Percentiles rank a stretch among this genome's conserved stretches.
Conservation (phyloP, 805 yeast species). For the Lipomyces oligophaga region DNA sequence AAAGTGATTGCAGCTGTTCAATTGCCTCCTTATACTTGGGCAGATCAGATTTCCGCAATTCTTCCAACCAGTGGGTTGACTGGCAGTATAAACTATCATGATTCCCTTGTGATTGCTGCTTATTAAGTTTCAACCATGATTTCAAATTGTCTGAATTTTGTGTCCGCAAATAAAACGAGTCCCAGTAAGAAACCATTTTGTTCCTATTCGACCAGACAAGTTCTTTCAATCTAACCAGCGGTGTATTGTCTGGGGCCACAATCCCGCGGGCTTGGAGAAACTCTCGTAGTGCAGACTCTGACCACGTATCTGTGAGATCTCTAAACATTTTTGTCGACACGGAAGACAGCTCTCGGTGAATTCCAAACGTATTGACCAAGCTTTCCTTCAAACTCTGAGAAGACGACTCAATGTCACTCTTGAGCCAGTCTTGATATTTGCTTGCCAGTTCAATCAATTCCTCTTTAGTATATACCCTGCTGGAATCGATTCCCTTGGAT, state of each 20-base stretch:
- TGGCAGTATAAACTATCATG: slow-evolving; percentile 47
- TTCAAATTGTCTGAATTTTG: slow-evolving; percentile 53
- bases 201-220: slow-evolving; percentile 42
- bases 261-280: slow-evolving; percentile 40
- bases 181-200: slow-evolving; percentile 39
- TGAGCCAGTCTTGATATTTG: slow-evolving; percentile 36
- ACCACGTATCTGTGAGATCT: slow-evolving; percentile 35
- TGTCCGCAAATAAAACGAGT: slow-evolving; percentile 48
- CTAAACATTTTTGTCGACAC: slow-evolving; percentile 29
- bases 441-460: slow-evolving; percentile 33
- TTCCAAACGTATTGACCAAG: slow-evolving; percentile 21
- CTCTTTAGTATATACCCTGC: slow-evolving; percentile 17
- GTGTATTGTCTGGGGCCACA: slow-evolving; percentile 32
- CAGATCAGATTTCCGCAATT: slow-evolving; percentile 44
- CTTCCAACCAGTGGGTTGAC: slow-evolving; percentile 47
- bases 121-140: slow-evolving; percentile 48
- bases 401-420: slow-evolving; percentile 31
- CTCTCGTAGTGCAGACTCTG: slow-evolving; percentile 36
- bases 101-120: slow-evolving; percentile 41
- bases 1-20: slow-evolving; percentile 38
- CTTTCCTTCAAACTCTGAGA: slow-evolving; percentile 20
- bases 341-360: slow-evolving; percentile 23
- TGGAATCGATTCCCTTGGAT: slow-evolving; percentile 37
- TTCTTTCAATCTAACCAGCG: slow-evolving; percentile 43
- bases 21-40: slow-evolving; percentile 41